Evolutionary conservation across 2,329 filamentous ascomycete genomes (phyloP).

Genomic region (Aspergillus sergii): DNA sequence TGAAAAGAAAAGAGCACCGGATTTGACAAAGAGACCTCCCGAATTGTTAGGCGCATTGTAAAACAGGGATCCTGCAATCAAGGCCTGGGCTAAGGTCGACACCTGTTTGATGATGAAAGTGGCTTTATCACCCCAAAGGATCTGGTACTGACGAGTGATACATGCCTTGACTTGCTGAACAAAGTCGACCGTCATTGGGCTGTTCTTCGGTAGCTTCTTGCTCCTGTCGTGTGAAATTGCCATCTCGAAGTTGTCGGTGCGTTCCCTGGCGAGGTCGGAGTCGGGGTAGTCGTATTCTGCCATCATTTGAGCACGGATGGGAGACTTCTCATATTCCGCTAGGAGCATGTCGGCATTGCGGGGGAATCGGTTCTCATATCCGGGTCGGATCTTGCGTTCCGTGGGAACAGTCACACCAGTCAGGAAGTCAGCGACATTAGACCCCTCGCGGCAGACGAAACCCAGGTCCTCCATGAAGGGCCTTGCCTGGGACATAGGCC

Average conservation of each 20-base stretch:
- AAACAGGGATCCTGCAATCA: conserved; percentile 69
- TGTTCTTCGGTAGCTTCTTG: conserved; percentile 55
- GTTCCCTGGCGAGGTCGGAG: conserved; percentile 50
- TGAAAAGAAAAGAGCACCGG: conserved; percentile 66
- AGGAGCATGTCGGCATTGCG: conserved; percentile 49
- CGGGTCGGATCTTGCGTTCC: conserved; percentile 48
- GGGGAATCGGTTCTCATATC: conserved; percentile 49
- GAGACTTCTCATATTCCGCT: conserved; percentile 55
- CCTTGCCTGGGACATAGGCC: conserved; percentile 59
- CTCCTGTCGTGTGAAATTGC: conserved; percentile 59
- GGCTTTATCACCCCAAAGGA: conserved; percentile 65
- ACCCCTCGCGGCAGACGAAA: conserved; percentile 63
- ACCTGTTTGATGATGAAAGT: conserved; percentile 66
- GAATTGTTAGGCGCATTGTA: conserved; percentile 64
- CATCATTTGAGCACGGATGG: conserved; percentile 54
- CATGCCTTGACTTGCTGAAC: conserved; percentile 58
- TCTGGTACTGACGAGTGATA: conserved; percentile 64
- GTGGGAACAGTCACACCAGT: conserved; percentile 65
- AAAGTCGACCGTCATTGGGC: conserved; percentile 61
- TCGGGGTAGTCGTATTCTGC: conserved; percentile 61
- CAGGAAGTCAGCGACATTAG: conserved; percentile 67
- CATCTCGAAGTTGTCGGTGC: conserved; percentile 58
- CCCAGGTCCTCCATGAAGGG: conserved; percentile 68
- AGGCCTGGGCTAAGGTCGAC: conserved; percentile 59
- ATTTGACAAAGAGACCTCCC: conserved; percentile 64